phyloP scores from a whole-genome alignment of 2,329 filamentous ascomycete genomes.

The Grosmannia clavigera region DNA sequence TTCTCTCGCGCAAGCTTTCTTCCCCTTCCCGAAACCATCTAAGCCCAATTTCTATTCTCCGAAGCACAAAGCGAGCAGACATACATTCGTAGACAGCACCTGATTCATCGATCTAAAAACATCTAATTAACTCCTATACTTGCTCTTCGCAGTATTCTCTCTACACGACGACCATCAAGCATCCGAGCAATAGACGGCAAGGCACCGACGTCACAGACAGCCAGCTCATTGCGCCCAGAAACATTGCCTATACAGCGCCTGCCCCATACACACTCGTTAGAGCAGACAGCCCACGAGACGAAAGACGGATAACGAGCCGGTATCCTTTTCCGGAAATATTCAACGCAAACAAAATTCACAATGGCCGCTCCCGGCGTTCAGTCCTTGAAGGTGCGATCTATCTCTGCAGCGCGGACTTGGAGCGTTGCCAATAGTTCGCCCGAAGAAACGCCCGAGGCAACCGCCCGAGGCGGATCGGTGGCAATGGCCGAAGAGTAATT shows the following conservation, averaged over 20 bases:
- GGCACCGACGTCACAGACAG: neutral
- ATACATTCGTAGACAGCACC: neutral
- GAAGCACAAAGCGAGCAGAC: neutral
- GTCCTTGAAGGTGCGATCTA: conserved; percentile 65
- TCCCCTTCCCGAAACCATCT: neutral
- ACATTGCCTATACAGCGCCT: neutral
- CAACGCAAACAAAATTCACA: conserved; percentile 12
- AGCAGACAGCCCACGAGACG: neutral
- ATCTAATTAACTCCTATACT: neutral
- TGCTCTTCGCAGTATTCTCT: neutral
- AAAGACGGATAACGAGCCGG: neutral
- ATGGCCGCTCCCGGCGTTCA: conserved; percentile 80
- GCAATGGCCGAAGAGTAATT: neutral
- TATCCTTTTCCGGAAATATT: neutral
- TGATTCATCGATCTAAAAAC: neutral
- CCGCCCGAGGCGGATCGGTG: neutral
- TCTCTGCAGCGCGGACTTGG: neutral
- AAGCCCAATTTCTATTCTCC: neutral
- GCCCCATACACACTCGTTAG: neutral
- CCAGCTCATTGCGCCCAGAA: neutral
- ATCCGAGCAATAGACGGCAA: neutral
- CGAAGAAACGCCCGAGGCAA: too few species aligned
- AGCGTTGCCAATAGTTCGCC: neutral
- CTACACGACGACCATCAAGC: neutral
- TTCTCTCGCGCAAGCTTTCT: conserved; percentile 6